Evolutionary conservation across 192 early-diverging fungal species (phyloP), one percentile per base, ranked within the genome.

Genomic region (Gigaspora rosea): DNA sequence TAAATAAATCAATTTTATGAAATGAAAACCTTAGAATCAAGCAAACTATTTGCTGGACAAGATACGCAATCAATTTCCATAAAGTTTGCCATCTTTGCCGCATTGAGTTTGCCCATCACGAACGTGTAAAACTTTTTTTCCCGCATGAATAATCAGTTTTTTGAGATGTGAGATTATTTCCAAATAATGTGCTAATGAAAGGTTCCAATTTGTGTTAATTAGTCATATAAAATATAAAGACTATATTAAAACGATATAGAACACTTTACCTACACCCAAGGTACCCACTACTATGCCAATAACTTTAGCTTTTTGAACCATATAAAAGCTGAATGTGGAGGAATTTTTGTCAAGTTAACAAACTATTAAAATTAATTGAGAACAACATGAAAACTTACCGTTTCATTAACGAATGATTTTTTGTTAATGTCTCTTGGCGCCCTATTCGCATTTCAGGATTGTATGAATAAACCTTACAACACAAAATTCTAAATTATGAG

Each of bases 241-340:
- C 15, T 51, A 51, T 15, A 65, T 62, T 32, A 65, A 7, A 22
- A 16, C 48, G n/a, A 74, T 48, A 12, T 51, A 22, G 1, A 22
- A 63, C 12, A 35, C 78, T 88, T 86, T 84, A 95, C 94, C 92
- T 68, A 96, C 95, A 48, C 95, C 97, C 22, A 97, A 83, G 0
- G 97, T 98, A 36, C 97, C 97, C 32, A 97, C 93, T 18, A 98
- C 96, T 41, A 99, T 96, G 8, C 96, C 97, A 80, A 98, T 90
- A 20, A 94, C 96, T 75, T 90, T 91, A 16, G 96, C 97, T 70
- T 92, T 92, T 82, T 97, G 96, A 35, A 99, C 89, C 85, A 94
- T 88, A 62, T 91, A 90, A 83, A 92, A 97, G 59, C 92, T 84
- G 46, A 35, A 13, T 33, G 8, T 50, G 65, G 15, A 69, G 63